Evolutionary conservation across 257 asterid species (phyloP).

Genomic region (Cinchona pubescens): DNA sequence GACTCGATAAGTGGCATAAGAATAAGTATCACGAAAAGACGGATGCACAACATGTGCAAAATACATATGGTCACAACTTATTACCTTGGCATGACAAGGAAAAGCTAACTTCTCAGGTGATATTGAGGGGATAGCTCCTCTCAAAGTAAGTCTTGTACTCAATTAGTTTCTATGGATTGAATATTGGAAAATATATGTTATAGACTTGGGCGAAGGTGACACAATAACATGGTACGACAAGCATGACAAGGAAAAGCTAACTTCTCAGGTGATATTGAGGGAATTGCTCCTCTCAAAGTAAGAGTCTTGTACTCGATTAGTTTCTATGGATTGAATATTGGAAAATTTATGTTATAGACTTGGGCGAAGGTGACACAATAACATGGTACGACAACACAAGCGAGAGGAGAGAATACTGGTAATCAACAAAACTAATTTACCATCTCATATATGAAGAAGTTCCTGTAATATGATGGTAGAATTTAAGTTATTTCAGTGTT

Average conservation of each 20-base stretch:
- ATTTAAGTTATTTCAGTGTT: not conserved
- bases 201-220: not conserved
- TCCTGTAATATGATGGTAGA: too few species aligned
- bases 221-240: not conserved
- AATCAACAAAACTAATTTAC: not conserved
- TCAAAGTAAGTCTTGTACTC: not conserved
- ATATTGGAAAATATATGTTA: not conserved
- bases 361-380: not conserved
- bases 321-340: not conserved
- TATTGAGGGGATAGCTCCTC: not conserved
- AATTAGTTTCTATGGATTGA: not conserved
- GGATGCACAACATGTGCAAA: not conserved
- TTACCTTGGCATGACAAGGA: not conserved
- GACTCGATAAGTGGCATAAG: not conserved
- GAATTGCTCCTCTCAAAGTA: not conserved
- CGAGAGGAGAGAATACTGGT: not conserved
- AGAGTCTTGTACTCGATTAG: not conserved
- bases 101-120: conserved; percentile 1
- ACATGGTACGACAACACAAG: not conserved
- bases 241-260: too few species aligned
- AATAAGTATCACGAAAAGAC: not conserved
- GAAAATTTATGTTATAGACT: not conserved
- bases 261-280: conserved; percentile 1
- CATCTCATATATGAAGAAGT: not conserved
- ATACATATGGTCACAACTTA: not conserved